Conservation (phyloP, 805 yeast genomes). For the Candida pseudoglaebosa region DNA sequence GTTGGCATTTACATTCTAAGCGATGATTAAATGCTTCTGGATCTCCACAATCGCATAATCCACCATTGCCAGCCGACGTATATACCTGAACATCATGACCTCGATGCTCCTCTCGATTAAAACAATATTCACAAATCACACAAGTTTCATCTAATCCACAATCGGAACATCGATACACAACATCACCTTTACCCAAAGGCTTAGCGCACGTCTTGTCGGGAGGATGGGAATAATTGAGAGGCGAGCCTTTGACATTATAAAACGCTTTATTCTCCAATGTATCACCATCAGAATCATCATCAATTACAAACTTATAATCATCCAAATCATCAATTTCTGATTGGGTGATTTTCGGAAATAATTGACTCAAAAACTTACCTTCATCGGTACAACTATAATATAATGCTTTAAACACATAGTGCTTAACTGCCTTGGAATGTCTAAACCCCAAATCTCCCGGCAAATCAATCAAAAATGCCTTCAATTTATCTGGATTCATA, state of each 20-base stretch:
- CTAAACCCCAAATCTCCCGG: slow-evolving; percentile 17
- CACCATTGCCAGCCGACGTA: slow-evolving; percentile 48
- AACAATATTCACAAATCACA: slow-evolving; percentile 71
- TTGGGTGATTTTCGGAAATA: slow-evolving; percentile 31
- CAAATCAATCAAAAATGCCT: slow-evolving; percentile 23
- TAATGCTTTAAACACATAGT: slow-evolving; percentile 24
- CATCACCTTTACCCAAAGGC: slow-evolving; percentile 56
- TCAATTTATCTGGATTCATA: slow-evolving; percentile 21
- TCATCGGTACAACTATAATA: slow-evolving; percentile 32
- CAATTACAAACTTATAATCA: slow-evolving; percentile 11
- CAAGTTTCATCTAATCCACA: slow-evolving; percentile 79
- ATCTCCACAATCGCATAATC: slow-evolving; percentile 76
- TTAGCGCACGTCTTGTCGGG: slow-evolving; percentile 67
- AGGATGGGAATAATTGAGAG: slow-evolving; percentile 37
- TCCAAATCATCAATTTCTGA: slow-evolving; percentile 13
- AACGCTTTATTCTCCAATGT: slow-evolving; percentile 11
- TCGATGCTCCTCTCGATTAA: slow-evolving; percentile 62
- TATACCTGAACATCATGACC: slow-evolving; percentile 60
- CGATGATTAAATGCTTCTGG: slow-evolving; percentile 54
- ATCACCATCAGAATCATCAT: too few species aligned
- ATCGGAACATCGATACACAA: slow-evolving; percentile 68
- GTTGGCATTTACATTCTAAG: slow-evolving; percentile 48
- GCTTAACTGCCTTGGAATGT: slow-evolving; percentile 11
- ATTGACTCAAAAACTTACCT: slow-evolving; percentile 28
- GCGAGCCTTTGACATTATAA: slow-evolving; percentile 9